Evolutionary conservation across 805 yeast genomes (phyloP), one percentile per base, ranked within the genome.

Genomic region (Metschnikowia anglica): DNA sequence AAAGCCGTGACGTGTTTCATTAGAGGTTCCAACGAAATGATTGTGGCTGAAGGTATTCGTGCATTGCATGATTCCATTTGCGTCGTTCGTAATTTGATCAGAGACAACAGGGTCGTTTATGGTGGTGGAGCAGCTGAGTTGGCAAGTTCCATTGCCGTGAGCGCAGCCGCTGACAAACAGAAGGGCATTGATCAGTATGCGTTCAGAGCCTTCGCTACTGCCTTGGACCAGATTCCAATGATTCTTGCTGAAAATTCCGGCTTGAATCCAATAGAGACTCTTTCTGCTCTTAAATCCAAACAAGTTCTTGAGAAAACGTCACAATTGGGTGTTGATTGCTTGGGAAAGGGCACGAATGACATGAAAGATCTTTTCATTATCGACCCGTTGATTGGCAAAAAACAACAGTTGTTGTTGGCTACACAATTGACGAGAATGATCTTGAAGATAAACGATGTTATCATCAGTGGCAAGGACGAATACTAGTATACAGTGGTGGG

Each of bases 51-150:
- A 71, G 95, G 97, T 39, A 80, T 87, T 52, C 84, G 99, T 65
- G 97, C 99, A 1, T 74, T 93, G 46, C 98, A 93, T 59, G 99
- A 93, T 63, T 87, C 99, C 7, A 72, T 93, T 44, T 91, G 99
- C 71, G 99, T 95, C 34, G 99, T 93, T 21, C 85, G 99, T 71
- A 95, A 93, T 69, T 78, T 93, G 62, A 84, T 95, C 39, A 80
- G 83, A 58, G 98, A 95, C 65, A 84, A 81, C 62, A 79, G 97
- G 65, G 88, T 93, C 34, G 97, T 95, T n/a, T 93, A 93, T 60
- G 99, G 99, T 51, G 99, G 99, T 56, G 99, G 99, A 54, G 96
- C 99, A 17, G 95, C 98, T 27, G 99, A 93, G 70, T 82, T 93
- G 40, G 77, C 96, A 2, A 85, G 96, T 73, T 89, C 98, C 11